Evolutionary conservation across 768 basidiomycete species (phyloP), one percentile per base, ranked within the genome.

Genomic region (Hirschioporus abietinus): DNA sequence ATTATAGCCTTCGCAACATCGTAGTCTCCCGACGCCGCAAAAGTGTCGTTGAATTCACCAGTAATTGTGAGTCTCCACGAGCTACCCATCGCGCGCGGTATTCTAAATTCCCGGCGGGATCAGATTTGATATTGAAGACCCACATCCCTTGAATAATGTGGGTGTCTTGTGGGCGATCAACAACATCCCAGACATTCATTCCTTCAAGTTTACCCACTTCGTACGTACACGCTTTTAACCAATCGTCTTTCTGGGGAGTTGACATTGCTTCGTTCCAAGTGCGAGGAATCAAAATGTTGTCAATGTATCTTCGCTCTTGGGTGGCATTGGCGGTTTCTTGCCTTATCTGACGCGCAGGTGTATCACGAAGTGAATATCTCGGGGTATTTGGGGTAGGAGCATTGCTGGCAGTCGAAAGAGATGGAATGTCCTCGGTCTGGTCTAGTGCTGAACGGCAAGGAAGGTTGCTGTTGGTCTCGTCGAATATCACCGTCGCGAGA

Each of bases 81-180:
- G 74, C 76, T 17, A 74, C 74, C n/a, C 74, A 66, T 35, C 75
- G 58, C 12, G 71, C 72, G 64, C 76, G 75, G 67, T 70, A 67
- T 10, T 69, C 68, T 2, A 75, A 60, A 2, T 60, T 65, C 8
- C 72, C 73, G 7, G n/a, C n/a, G 17, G 27, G 42, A 60, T 75
- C 68, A 25, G 60, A 35, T 64, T 76, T 77, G 30, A 70, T 42
- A 3, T 66, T 61, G 68, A 70, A 76, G 9, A 76, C 75, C 74
- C 75, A 75, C 66, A 63, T 64, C 10, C 61, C 70, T 0, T 68
- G 69, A 25, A 77, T 71, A 0, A 68, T 58, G 20, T 71, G 69
- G 60, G 62, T 67, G 60, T 63, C 67, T 66, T 59, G 15, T 4
- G 73, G 74, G n/a, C 66, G 63, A n/a, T 30, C 27, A 0, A 69